Evolutionary conservation across 2,329 filamentous ascomycete genomes (phyloP).

Genomic region (Dendryphion nanum): DNA sequence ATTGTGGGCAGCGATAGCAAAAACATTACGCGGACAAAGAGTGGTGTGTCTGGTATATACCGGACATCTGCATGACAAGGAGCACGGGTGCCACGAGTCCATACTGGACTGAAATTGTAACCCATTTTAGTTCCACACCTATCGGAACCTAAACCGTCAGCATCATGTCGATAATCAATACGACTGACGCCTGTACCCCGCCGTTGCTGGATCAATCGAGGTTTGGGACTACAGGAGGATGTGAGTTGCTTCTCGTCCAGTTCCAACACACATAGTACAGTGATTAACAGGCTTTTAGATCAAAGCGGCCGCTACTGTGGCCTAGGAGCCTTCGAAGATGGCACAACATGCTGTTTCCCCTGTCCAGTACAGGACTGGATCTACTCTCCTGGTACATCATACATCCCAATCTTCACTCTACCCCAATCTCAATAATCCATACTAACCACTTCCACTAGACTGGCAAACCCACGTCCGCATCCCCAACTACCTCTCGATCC

Average conservation of each 20-base stretch:
- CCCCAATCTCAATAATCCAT: background rate
- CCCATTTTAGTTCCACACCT: no score
- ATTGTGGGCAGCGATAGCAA: no score
- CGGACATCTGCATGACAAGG: no score
- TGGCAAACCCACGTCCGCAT: constrained; percentile 40
- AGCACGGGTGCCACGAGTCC: no score
- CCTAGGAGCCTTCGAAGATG: constrained; percentile 39
- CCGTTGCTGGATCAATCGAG: constrained; percentile 21
- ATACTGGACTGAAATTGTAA: no score
- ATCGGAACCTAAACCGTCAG: no score
- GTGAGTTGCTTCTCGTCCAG: constrained; percentile 10
- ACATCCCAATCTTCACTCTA: no score
- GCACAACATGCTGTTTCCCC: constrained; percentile 72
- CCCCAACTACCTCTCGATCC: constrained; percentile 76
- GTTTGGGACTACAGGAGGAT: constrained; percentile 18
- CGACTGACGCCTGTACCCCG: constrained; percentile 13
- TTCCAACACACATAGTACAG: background rate
- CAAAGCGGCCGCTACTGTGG: constrained; percentile 54
- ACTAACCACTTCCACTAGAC: constrained; percentile 12
- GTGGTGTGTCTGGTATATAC: no score
- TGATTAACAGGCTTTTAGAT: constrained; percentile 35
- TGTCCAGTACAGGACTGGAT: constrained; percentile 79
- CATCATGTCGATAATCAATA: no score
- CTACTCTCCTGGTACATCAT: constrained; percentile 54
- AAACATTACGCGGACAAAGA: no score